Evolutionary conservation across 148 eudicot species (phyloP), one percentile per base, ranked within the genome.

Genomic region (Silene latifolia): DNA sequence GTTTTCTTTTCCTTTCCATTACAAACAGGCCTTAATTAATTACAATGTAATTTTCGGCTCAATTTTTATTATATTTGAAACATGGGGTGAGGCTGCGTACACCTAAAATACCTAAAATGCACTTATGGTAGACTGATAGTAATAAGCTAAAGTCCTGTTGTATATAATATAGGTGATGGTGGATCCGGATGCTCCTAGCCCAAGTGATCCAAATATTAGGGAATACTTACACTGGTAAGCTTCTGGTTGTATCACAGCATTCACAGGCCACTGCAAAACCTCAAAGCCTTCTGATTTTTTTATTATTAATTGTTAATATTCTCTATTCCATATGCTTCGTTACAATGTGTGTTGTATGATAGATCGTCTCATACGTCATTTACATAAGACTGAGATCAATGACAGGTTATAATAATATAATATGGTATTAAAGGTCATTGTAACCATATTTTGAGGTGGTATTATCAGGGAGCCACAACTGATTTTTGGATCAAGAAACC

Each of bases 181-280:
- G 79, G 93, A 93, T 71, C 98, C 98, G 8, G 98, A 93, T 84
- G 98, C 98, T 82, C 98, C 98, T 46, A 90, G 92, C 75, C 98
- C 98, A 63, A 93, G 93, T 80, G 85, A 93, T 60, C 98, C 98
- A 15, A 67, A 73, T 81, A 74, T 93, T 11, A 81, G 96, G 75
- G 96, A 93, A 62, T 93, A 93, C 78, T 82, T 93, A 80, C 98
- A 93, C 80, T 93, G 98, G 98, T 93, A 18, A 74, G 80, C 62
- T 69, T 67, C n/a, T 19, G 69, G 39, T 1, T 63, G 56, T 12
- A 51, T 51, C 53, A 1, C n/a, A n/a, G n/a, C n/a, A n/a, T n/a
- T n/a, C n/a, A n/a, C 53, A 63, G 39, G 12, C 4, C 67, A 21
- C 27, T 4, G 67, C 67, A 63, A 63, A 25, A 32, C 0, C 42